Percentiles rank a stretch among this genome's conserved stretches.
Evolutionary conservation across 2,329 filamentous ascomycete species (phyloP).

Genomic region (Alternaria sp.): DNA sequence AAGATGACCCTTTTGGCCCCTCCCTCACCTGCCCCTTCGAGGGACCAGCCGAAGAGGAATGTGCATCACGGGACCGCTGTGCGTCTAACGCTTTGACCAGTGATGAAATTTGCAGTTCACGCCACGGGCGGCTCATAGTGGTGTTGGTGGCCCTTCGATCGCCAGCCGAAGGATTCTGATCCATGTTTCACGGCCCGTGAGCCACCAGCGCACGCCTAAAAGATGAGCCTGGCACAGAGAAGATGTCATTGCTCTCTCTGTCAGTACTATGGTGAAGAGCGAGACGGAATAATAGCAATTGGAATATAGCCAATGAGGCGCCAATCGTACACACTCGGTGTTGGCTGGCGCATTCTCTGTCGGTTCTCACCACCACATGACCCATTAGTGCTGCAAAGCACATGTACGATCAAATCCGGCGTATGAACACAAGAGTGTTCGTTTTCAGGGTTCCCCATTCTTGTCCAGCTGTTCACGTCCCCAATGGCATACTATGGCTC

Average conservation of each 20-base stretch:
- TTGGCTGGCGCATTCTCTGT: neutral
- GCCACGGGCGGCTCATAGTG: slow-evolving; percentile 11
- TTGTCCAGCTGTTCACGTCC: neutral
- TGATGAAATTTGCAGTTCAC: slow-evolving; percentile 11
- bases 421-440: neutral
- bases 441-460: neutral
- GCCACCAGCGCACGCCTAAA: slow-evolving; percentile 7
- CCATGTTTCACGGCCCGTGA: slow-evolving; percentile 21
- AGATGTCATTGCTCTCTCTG: neutral
- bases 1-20: neutral
- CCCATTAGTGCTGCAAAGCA: neutral
- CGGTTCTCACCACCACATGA: neutral
- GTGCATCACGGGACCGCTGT: slow-evolving; percentile 7
- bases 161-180: slow-evolving; percentile 13
- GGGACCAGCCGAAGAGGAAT: slow-evolving; percentile 12
- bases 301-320: neutral
- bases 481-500: neutral
- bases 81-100: slow-evolving; percentile 6
- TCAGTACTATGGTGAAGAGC: neutral
- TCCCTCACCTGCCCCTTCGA: slow-evolving; percentile 11
- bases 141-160: slow-evolving; percentile 25
- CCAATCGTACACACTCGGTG: no score
- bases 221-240: neutral
- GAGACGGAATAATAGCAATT: neutral
- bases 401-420: neutral